Percentiles rank a stretch among this genome's conserved stretches.
Conservation (phyloP, 1,139 yeast genomes). For the Pichia sp. region DNA sequence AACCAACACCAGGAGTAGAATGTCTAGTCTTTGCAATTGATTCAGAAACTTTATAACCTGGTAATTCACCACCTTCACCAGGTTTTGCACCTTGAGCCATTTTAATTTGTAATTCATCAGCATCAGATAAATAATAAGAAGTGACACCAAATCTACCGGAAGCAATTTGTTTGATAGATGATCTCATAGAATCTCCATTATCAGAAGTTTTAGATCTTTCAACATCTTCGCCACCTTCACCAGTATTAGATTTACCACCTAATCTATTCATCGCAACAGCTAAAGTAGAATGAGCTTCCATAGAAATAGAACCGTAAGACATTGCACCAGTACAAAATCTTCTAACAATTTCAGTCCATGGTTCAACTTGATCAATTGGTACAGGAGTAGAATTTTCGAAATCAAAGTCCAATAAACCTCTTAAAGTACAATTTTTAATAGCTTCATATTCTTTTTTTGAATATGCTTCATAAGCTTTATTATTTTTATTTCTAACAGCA, state of each 20-base stretch:
- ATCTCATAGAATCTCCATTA: conserved; percentile 96
- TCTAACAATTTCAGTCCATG: conserved; percentile 98
- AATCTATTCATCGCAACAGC: conserved; percentile 98
- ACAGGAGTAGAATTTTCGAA: conserved; percentile 63
- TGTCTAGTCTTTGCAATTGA: conserved; percentile 93
- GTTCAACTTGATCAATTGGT: conserved; percentile 96
- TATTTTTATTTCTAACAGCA: conserved; percentile 94
- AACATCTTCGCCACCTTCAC: conserved; percentile 99
- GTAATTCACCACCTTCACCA: conserved; percentile 99
- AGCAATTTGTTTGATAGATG: conserved; percentile 96
- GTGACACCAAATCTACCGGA: conserved; percentile 98
- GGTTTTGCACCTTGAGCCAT: conserved; percentile 99
- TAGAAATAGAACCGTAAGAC: conserved; percentile 97
- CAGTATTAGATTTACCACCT: conserved; percentile 96
- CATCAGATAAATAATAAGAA: conserved; percentile 87
- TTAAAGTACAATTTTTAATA: conserved; percentile 82
- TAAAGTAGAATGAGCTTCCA: conserved; percentile 96
- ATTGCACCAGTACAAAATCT: conserved; percentile 98
- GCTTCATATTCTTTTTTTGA: conserved; percentile 89
- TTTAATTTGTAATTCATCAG: conserved; percentile 95
- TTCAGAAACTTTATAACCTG: conserved; percentile 86
- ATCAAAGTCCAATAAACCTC: conserved; percentile 91
- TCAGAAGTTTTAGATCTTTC: conserved; percentile 76
- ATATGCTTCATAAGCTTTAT: conserved; percentile 84
- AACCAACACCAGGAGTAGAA: conserved; percentile 94